Conservation (phyloP, 1,284 basidiomycete species). For the Pterulicium gracile region DNA sequence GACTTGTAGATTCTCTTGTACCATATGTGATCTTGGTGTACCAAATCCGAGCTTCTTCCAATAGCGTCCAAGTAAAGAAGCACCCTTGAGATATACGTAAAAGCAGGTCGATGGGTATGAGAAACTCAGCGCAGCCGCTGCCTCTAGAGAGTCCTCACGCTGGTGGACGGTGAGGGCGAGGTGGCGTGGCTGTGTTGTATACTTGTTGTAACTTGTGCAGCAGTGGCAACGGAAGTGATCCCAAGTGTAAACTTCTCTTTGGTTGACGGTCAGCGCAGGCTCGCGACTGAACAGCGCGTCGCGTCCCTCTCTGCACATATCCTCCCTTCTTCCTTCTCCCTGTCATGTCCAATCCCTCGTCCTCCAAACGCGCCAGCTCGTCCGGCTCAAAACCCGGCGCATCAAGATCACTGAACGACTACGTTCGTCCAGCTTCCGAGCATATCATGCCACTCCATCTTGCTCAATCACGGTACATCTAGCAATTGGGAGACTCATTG, state of each 20-base stretch:
- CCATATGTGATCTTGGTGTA: no score
- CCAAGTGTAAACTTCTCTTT: slow-evolving; percentile 1
- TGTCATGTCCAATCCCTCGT: neutral
- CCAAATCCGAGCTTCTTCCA: no score
- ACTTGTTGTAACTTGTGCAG: neutral
- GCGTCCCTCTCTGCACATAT: neutral
- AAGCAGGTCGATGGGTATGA: no score
- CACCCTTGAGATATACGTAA: no score
- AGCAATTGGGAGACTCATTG: slow-evolving; percentile 92
- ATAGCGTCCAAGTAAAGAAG: no score
- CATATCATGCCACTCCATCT: neutral
- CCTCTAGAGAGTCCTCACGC: no score
- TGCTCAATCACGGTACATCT: slow-evolving; percentile 2
- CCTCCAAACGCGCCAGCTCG: neutral
- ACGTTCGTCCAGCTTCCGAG: slow-evolving; percentile 1
- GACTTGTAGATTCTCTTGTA: no score
- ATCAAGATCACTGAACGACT: slow-evolving; percentile 6
- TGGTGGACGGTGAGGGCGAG: no score
- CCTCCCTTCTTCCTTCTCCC: neutral
- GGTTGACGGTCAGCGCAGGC: slow-evolving; percentile 1
- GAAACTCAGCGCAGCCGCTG: no score
- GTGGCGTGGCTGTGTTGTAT: neutral
- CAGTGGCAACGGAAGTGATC: neutral
- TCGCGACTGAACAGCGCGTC: slow-evolving; percentile 2
- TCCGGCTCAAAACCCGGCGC: neutral